Conservation (phyloP, 2,329 filamentous ascomycete species). For the Paecilomyces niveus region DNA sequence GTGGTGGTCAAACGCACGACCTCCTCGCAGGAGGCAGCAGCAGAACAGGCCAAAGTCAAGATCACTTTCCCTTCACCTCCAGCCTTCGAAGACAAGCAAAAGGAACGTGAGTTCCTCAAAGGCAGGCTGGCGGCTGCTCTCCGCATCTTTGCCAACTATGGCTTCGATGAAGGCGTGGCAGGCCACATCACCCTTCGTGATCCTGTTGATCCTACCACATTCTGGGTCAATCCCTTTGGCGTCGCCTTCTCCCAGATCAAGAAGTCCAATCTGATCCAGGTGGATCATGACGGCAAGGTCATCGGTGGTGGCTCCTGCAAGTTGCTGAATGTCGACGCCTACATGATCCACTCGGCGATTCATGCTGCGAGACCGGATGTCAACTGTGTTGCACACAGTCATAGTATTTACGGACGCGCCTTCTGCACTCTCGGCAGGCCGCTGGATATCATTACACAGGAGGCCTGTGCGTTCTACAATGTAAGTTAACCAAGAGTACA, state of each 20-base stretch:
- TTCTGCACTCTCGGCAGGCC: conserved; percentile 36
- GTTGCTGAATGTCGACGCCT: conserved; percentile 42
- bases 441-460: conserved; percentile 41
- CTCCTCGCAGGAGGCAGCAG: conserved; percentile 13
- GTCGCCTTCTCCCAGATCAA: conserved; percentile 57
- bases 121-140: conserved; percentile 50
- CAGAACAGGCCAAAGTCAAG: conserved; percentile 23
- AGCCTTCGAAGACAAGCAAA: conserved; percentile 33
- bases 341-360: conserved; percentile 49
- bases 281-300: conserved; percentile 54
- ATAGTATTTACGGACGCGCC: conserved; percentile 45
- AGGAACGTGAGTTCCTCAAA: conserved; percentile 49
- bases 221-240: conserved; percentile 64
- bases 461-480: conserved; percentile 39
- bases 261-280: conserved; percentile 60
- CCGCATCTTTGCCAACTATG: conserved; percentile 52
- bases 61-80: conserved; percentile 26
- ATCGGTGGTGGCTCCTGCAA: conserved; percentile 51
- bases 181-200: conserved; percentile 58
- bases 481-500: conserved; percentile 12
- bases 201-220: conserved; percentile 52
- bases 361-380: conserved; percentile 50
- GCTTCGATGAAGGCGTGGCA: conserved; percentile 55
- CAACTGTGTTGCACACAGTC: conserved; percentile 48
- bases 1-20: conserved; percentile 8